Base-by-base conservation (phyloP, 805 yeast genomes). In the Vanderwaltozyma yarrowii region DNA sequence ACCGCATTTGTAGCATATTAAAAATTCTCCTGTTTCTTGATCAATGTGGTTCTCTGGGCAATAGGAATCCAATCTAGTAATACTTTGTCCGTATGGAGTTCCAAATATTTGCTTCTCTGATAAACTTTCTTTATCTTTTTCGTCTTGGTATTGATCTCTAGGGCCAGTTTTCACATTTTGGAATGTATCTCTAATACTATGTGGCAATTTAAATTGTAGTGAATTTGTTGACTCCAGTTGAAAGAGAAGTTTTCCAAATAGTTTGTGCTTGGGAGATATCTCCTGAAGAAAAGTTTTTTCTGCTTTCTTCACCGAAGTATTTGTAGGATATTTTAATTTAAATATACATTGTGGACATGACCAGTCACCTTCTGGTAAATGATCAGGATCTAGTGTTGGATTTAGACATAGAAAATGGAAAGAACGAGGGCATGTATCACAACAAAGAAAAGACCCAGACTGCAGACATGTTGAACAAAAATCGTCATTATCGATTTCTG, bases 381-480 rank as follows among this genome's bases (percentile, higher is more conserved):
- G 55, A 36, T 72, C 69, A 30, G 80, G 86, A 47, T 80, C 85
- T 25, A 80, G 62, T 0, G 98, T 97, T 3, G 97, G 97, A 50
- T 84, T 81, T 43, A 89, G 73, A 58, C 98, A 89, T 5, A 83
- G 69, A 54, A 92, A 86, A 56, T 89, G 98, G 61, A 89, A 92
- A 2, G 95, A 83, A 50, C 71, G 71, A 0, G 96, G 96, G 60
- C 98, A 89, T 2, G 83, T 70, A 50, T 89, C 98, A 62, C 98
- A 89, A 61, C 97, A 92, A 18, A 89, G 66, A 50, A 89, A 87
- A 20, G 83, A 70, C 11, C 98, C 98, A 0, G 87, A 67, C 20
- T 86, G 84, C 2, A 94, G 88, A 63, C 98, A 89, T 0, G 92
- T 70, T n/a, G 83, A 67, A 54, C 98, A 89, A 57, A 71, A 88